These are phyloP conservation scores for Citrullus amarus DNA, from an alignment of 306 rosid species.

Conservation along the genomic window DNA sequence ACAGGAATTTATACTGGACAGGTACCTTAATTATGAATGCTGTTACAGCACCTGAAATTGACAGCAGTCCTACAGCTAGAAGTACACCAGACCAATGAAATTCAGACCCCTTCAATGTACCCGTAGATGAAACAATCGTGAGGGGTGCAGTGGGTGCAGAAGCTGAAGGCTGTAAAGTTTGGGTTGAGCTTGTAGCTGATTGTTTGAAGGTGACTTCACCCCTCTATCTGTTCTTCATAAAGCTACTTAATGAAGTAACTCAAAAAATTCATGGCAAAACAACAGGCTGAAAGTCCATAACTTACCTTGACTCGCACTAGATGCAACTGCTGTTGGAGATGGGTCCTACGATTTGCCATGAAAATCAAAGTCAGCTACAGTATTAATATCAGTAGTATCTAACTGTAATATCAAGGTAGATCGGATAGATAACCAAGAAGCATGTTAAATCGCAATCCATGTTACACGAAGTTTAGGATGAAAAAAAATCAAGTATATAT, in stretches of 20 bases:
- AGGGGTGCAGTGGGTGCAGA: conserved; percentile 34
- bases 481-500: not conserved
- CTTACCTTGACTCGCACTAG: too few species aligned
- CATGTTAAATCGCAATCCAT: not conserved
- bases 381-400: too few species aligned
- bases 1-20: not conserved
- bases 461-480: not conserved
- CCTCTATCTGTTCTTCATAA: conserved; percentile 33
- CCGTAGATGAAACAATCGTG: conserved; percentile 25
- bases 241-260: not conserved
- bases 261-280: not conserved
- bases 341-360: too few species aligned
- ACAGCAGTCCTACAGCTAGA: conserved; percentile 55
- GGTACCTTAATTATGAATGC: conserved; percentile 65
- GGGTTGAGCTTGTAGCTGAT: conserved; percentile 36
- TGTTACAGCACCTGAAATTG: conserved; percentile 71
- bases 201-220: conserved; percentile 17
- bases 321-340: too few species aligned
- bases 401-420: too few species aligned
- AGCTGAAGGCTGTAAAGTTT: conserved; percentile 41
- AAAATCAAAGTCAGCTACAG: too few species aligned
- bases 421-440: too few species aligned
- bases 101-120: conserved; percentile 18
- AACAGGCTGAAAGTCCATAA: not conserved
- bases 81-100: conserved; percentile 22